These are phyloP conservation scores for Nicotiana attenuata DNA, from an alignment of 257 asterid genomes.

Conservation along the genomic window DNA sequence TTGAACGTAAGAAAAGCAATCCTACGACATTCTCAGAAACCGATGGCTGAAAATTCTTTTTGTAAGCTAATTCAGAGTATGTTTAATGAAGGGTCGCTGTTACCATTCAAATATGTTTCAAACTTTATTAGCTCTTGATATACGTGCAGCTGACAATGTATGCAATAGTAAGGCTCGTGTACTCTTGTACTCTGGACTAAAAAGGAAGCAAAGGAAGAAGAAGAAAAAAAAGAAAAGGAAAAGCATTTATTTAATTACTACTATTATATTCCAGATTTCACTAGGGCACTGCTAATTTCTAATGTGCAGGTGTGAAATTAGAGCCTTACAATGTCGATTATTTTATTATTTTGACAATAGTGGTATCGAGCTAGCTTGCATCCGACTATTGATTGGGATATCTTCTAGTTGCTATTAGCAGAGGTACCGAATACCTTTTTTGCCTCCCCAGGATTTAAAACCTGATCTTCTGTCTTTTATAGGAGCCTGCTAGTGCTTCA, in stretches of 20 bases:
- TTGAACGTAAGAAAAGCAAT: conserved; percentile 7
- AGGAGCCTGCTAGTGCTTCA: neutral
- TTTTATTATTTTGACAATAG: no score
- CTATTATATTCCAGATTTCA: no score
- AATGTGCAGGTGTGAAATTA: no score
- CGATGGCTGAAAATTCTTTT: conserved; percentile 15
- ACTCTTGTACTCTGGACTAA: neutral
- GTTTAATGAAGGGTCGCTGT: conserved; percentile 23
- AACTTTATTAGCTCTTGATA: neutral
- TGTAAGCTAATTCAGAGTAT: neutral
- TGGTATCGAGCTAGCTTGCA: no score
- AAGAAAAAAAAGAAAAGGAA: neutral
- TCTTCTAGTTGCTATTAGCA: no score
- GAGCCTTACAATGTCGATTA: no score
- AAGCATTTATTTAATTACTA: no score
- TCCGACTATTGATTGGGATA: no score
- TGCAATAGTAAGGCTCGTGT: neutral
- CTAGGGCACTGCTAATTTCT: no score
- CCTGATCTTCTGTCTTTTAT: neutral
- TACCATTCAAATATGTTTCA: neutral
- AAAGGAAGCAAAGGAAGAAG: neutral
- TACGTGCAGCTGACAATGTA: neutral
- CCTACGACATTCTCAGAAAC: conserved; percentile 10
- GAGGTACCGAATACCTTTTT: neutral
- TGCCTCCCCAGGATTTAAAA: neutral